A percentile compares a stretch with the other conserved stretches of the same genome.
phyloP scores from a whole-genome alignment of 2,329 filamentous ascomycete species.

The Paecilomyces dactylethromorphus region DNA sequence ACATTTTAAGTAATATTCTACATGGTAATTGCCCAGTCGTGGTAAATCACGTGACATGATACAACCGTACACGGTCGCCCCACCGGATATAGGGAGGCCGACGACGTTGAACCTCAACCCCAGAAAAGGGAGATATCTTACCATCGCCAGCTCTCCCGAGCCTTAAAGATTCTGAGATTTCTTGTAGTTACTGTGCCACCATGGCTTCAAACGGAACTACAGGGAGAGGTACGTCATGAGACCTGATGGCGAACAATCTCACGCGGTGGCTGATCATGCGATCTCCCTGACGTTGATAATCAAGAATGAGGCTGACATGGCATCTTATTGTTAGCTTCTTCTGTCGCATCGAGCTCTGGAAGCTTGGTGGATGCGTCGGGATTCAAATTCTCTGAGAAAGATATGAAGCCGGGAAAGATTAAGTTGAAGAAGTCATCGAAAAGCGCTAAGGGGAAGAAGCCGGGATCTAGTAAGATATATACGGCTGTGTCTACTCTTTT shows the following conservation, averaged over 20 bases:
- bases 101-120: not conserved
- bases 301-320: constrained; percentile 1
- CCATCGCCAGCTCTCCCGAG: not conserved
- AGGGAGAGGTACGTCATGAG: constrained; percentile 23
- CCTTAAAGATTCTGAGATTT: not conserved
- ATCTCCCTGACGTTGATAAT: not conserved
- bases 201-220: constrained; percentile 31
- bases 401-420: constrained; percentile 38
- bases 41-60: not conserved
- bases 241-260: not conserved
- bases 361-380: constrained; percentile 40
- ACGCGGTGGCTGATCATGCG: not conserved
- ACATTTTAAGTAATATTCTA: too few species aligned
- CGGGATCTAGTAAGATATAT: constrained; percentile 3
- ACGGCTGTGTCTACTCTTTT: not conserved
- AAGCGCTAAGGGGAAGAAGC: constrained; percentile 28
- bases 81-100: not conserved
- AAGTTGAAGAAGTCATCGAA: constrained; percentile 35
- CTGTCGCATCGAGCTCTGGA: constrained; percentile 22
- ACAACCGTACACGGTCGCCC: not conserved
- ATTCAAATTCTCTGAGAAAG: constrained; percentile 39
- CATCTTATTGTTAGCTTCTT: constrained; percentile 12
- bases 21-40: not conserved
- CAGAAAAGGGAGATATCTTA: not conserved
- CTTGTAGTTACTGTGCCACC: constrained; percentile 5